Evolutionary conservation across 2,329 filamentous ascomycete species (phyloP).

Genomic region (Colletotrichum limetticola): DNA sequence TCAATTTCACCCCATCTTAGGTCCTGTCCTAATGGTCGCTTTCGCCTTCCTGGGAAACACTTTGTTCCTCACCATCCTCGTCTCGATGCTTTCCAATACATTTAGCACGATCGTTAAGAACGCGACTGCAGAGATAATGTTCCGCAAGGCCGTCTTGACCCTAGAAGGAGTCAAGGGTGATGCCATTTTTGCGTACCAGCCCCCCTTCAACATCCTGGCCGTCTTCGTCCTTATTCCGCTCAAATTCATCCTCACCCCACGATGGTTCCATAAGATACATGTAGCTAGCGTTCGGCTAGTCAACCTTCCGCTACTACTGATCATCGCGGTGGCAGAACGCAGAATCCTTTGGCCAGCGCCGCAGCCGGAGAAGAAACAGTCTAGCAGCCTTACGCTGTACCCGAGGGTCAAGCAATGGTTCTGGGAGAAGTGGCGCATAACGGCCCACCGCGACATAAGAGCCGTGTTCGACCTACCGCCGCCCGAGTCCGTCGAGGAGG

Average conservation of each 20-base stretch:
- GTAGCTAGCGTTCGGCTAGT: slow-evolving; percentile 79
- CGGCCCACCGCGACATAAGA: slow-evolving; percentile 76
- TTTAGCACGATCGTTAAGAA: slow-evolving; percentile 83
- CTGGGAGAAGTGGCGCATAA: slow-evolving; percentile 76
- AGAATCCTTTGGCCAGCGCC: slow-evolving; percentile 68
- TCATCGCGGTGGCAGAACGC: slow-evolving; percentile 78
- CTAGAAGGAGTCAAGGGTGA: slow-evolving; percentile 89
- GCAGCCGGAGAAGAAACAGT: slow-evolving; percentile 33
- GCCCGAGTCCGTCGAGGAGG: slow-evolving; percentile 67
- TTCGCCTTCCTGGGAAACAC: slow-evolving; percentile 91
- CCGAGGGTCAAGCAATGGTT: slow-evolving; percentile 57
- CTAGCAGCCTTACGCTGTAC: slow-evolving; percentile 38
- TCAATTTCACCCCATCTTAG: slow-evolving; percentile 83
- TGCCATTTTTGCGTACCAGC: slow-evolving; percentile 83
- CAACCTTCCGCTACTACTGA: slow-evolving; percentile 79
- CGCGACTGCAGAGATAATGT: slow-evolving; percentile 85
- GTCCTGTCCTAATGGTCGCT: slow-evolving; percentile 81
- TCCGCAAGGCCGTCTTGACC: slow-evolving; percentile 81
- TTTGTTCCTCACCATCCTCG: slow-evolving; percentile 87
- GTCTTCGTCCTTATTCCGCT: slow-evolving; percentile 79
- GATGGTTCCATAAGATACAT: slow-evolving; percentile 93
- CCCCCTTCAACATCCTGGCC: slow-evolving; percentile 85
- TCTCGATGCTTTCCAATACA: slow-evolving; percentile 87
- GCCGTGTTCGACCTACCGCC: slow-evolving; percentile 79
- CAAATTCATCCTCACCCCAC: slow-evolving; percentile 80